Evolutionary conservation across 805 yeast genomes (phyloP).

Genomic region (Cyberlindnera subsufficiens): DNA sequence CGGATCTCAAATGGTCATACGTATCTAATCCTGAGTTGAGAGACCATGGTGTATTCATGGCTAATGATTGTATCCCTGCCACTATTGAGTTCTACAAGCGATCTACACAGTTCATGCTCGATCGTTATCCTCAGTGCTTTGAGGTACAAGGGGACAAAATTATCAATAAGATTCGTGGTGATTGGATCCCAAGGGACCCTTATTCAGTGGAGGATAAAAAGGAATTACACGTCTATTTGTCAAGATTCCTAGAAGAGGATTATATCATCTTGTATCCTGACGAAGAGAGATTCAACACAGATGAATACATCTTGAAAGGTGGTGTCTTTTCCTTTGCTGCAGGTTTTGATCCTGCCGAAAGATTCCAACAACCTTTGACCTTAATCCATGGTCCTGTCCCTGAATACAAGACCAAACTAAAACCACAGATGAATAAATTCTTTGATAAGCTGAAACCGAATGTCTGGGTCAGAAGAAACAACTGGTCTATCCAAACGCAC

Average conservation of each 20-base stretch:
- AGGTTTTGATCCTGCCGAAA: conserved; percentile 60
- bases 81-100: conserved; percentile 21
- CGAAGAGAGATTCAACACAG: conserved; percentile 32
- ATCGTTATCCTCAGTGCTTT: conserved; percentile 22
- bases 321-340: conserved; percentile 61
- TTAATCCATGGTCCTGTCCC: conserved; percentile 71
- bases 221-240: conserved; percentile 13
- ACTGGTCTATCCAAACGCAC: conserved; percentile 69
- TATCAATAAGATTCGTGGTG: conserved; percentile 21
- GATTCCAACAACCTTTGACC: conserved; percentile 49
- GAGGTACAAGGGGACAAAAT: conserved; percentile 17
- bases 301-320: conserved; percentile 55
- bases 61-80: conserved; percentile 21
- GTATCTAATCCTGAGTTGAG: conserved; percentile 27
- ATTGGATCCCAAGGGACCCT: conserved; percentile 21
- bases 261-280: conserved; percentile 43
- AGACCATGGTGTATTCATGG: conserved; percentile 29
- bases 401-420: conserved; percentile 48
- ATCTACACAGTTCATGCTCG: conserved; percentile 18
- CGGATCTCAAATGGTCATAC: conserved; percentile 33
- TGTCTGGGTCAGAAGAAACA: conserved; percentile 55
- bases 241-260: conserved; percentile 27
- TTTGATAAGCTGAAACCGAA: conserved; percentile 49
- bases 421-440: conserved; percentile 60
- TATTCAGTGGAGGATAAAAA: conserved; percentile 16